Evolutionary conservation across 441 rosid genomes (phyloP).

Genomic region (Bocquillonia castaneifolia): DNA sequence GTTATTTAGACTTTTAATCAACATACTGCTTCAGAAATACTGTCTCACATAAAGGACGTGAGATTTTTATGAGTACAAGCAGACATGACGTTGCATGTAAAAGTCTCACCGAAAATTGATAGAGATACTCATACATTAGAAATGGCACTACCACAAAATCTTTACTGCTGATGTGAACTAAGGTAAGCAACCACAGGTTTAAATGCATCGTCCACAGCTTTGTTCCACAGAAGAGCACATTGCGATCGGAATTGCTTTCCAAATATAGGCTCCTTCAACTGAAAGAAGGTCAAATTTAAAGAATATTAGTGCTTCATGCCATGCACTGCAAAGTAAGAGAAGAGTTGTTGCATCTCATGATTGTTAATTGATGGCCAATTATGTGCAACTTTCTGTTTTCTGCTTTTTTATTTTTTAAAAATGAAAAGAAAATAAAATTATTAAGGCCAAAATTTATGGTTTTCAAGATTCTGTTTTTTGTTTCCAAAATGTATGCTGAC

Average conservation of each 20-base stretch:
- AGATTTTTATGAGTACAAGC: slow-evolving; percentile 10
- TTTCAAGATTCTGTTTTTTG: too few relatives aligned
- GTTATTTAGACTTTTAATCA: slow-evolving; percentile 11
- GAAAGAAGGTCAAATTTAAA: slow-evolving; percentile 27
- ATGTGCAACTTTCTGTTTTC: too few relatives aligned
- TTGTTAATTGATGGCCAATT: not conserved
- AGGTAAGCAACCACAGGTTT: slow-evolving; percentile 56
- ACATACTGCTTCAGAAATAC: slow-evolving; percentile 7
- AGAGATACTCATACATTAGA: slow-evolving; percentile 11
- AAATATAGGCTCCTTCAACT: slow-evolving; percentile 53
- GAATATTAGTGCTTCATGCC: slow-evolving; percentile 13
- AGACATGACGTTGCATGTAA: slow-evolving; percentile 12
- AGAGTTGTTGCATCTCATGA: not conserved
- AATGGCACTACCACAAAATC: slow-evolving; percentile 8
- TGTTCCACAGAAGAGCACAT: slow-evolving; percentile 67
- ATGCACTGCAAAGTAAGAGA: not conserved
- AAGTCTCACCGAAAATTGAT: slow-evolving; percentile 7
- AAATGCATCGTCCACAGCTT: slow-evolving; percentile 73
- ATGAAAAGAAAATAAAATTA: too few relatives aligned
- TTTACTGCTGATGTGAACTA: slow-evolving; percentile 64
- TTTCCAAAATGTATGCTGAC: not conserved
- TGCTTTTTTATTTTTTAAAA: too few relatives aligned
- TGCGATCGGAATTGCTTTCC: slow-evolving; percentile 54
- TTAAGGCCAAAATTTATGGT: too few relatives aligned
- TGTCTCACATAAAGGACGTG: not conserved